These are phyloP conservation scores for Nicotiana obtusifolia DNA, from an alignment of 257 asterid genomes.

Conservation along the genomic window DNA sequence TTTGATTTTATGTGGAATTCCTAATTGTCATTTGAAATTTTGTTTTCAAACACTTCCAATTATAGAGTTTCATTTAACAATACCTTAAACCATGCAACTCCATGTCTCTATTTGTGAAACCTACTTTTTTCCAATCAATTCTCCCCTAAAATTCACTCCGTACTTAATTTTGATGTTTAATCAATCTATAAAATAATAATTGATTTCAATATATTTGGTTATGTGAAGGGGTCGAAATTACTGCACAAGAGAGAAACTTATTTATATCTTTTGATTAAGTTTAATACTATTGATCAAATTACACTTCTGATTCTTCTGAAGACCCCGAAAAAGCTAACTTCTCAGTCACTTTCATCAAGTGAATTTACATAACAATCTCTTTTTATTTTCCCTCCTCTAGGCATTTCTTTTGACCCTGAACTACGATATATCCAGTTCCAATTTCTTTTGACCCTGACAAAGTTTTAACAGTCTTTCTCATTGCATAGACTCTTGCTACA, in stretches of 20 bases:
- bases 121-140: not conserved
- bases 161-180: not conserved
- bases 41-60: not conserved
- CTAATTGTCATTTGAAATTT: not conserved
- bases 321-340: not conserved
- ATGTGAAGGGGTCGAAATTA: not conserved
- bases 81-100: not conserved
- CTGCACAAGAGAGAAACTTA: not conserved
- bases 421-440: not conserved
- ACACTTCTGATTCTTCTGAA: not conserved
- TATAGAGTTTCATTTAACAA: not conserved
- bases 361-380: not conserved
- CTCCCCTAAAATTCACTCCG: not conserved
- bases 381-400: not conserved
- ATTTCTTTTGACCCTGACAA: too few species aligned
- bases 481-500: too few species aligned
- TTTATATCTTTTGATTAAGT: not conserved
- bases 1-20: not conserved
- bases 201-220: not conserved
- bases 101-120: not conserved
- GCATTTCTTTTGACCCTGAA: not conserved
- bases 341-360: not conserved
- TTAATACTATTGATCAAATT: not conserved
- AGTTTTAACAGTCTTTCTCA: too few species aligned
- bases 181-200: too few species aligned